These are phyloP conservation scores for Fremontodendron californicum DNA, from an alignment of 345 rosid species.

Conservation along the genomic window DNA sequence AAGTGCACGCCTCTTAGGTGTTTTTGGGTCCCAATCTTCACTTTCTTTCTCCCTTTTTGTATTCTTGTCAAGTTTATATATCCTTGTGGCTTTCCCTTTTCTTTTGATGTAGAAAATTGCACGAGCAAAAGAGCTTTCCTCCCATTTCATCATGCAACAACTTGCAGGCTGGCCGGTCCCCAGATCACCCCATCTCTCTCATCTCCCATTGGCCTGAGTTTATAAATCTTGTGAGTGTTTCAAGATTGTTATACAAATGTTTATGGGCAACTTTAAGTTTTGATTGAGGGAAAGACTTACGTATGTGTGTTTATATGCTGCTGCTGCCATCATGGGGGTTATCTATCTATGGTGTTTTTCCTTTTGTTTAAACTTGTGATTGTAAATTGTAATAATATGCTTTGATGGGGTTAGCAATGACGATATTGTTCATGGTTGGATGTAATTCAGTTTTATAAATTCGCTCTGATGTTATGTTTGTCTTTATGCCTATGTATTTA, in stretches of 20 bases:
- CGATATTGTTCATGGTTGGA: constrained; percentile 11
- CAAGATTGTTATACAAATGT: not conserved
- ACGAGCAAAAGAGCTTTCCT: constrained; percentile 15
- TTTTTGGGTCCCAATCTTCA: constrained; percentile 40
- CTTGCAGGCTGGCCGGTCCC: constrained; percentile 2
- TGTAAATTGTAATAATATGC: not conserved
- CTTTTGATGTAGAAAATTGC: constrained; percentile 19
- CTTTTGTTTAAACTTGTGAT: not conserved
- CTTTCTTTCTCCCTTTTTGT: constrained; percentile 22
- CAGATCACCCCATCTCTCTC: not conserved
- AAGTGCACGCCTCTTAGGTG: constrained; percentile 40
- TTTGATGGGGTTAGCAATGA: not conserved
- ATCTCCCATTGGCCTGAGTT: not conserved
- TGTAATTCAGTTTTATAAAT: constrained; percentile 7
- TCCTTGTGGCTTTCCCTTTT: constrained; percentile 18
- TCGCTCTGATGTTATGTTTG: constrained; percentile 25
- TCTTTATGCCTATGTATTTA: constrained; percentile 31
- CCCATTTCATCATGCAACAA: constrained; percentile 16
- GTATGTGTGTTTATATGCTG: not conserved
- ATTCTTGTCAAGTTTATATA: constrained; percentile 24
- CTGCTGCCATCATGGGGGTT: not conserved
- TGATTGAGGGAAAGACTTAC: not conserved
- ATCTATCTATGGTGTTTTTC: not conserved
- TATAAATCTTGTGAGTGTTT: too few species aligned
- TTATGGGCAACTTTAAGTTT: not conserved